These are phyloP conservation scores for Penicillium sp. DNA, from an alignment of 2,329 filamentous ascomycete species.

Conservation along the genomic window DNA sequence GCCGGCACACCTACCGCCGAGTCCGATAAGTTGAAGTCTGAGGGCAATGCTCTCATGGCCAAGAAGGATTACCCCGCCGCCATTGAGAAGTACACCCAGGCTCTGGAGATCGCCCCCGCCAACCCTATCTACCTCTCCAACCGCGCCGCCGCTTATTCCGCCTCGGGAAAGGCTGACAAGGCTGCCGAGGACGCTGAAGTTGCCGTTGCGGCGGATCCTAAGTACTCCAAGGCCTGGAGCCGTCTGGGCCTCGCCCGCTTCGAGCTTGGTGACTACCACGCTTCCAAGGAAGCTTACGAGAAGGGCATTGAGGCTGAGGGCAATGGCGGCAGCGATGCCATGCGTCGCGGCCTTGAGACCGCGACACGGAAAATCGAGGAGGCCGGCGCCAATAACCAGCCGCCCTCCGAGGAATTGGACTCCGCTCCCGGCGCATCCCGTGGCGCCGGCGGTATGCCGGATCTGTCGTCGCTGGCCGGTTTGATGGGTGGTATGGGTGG, in stretches of 20 bases:
- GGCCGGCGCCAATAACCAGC: conserved; percentile 58
- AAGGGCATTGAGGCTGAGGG: conserved; percentile 93
- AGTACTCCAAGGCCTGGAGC: conserved; percentile 97
- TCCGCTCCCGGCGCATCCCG: conserved; percentile 47
- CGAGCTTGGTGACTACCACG: conserved; percentile 84
- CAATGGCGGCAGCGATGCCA: conserved; percentile 89
- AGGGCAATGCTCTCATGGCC: conserved; percentile 93
- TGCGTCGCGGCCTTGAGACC: conserved; percentile 96
- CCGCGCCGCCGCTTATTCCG: conserved; percentile 89
- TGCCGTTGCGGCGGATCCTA: conserved; percentile 81
- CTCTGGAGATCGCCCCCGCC: conserved; percentile 72
- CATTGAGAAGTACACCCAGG: conserved; percentile 84
- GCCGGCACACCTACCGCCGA: conserved; percentile 55
- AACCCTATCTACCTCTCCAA: conserved; percentile 98
- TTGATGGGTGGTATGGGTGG: conserved; percentile 58
- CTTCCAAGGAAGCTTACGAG: conserved; percentile 90
- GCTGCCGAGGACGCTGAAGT: conserved; percentile 87
- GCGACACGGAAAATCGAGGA: conserved; percentile 85
- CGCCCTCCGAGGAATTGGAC: conserved; percentile 53
- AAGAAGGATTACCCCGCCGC: conserved; percentile 83
- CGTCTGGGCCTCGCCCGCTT: conserved; percentile 87
- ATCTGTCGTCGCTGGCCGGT: conserved; percentile 66
- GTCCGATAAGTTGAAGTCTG: conserved; percentile 82
- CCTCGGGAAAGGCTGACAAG: conserved; percentile 76
- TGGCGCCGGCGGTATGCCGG: conserved; percentile 62